phyloP scores from a whole-genome alignment of 768 basidiomycete species.

The Chalciporus pseudorubinellus region DNA sequence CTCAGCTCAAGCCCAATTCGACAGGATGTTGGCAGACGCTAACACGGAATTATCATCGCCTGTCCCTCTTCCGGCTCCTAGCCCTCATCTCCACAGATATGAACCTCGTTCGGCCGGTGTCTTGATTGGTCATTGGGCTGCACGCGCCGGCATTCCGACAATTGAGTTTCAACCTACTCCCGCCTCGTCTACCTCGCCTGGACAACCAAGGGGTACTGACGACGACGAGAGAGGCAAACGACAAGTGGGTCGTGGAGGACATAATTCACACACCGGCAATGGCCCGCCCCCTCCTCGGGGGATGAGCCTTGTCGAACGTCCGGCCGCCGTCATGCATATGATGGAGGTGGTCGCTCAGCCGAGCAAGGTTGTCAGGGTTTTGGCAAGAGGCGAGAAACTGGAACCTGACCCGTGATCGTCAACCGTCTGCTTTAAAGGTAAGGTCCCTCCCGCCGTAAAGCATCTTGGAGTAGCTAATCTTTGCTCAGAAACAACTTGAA shows the following conservation, averaged over 20 bases:
- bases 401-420: conserved; percentile 44
- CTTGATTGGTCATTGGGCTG: conserved; percentile 67
- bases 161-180: conserved; percentile 48
- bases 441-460: not conserved
- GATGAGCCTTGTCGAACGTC: conserved; percentile 66
- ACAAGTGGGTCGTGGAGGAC: conserved; percentile 26
- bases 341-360: conserved; percentile 75
- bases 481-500: conserved; percentile 10
- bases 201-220: conserved; percentile 24
- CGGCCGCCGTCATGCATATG: conserved; percentile 77
- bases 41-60: conserved; percentile 41
- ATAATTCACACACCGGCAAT: conserved; percentile 22
- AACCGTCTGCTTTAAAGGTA: conserved; percentile 12
- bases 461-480: not conserved
- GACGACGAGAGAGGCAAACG: conserved; percentile 36
- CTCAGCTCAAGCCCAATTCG: conserved; percentile 25
- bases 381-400: conserved; percentile 83
- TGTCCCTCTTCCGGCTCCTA: conserved; percentile 65
- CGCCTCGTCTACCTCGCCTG: conserved; percentile 11
- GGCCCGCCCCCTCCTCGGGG: conserved; percentile 21
- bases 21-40: conserved; percentile 17
- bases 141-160: conserved; percentile 54
- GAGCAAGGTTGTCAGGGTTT: conserved; percentile 71
- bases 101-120: conserved; percentile 65
- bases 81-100: conserved; percentile 50